phyloP scores from a whole-genome alignment of 1,284 basidiomycete genomes.

The Porogramme epimiltina region DNA sequence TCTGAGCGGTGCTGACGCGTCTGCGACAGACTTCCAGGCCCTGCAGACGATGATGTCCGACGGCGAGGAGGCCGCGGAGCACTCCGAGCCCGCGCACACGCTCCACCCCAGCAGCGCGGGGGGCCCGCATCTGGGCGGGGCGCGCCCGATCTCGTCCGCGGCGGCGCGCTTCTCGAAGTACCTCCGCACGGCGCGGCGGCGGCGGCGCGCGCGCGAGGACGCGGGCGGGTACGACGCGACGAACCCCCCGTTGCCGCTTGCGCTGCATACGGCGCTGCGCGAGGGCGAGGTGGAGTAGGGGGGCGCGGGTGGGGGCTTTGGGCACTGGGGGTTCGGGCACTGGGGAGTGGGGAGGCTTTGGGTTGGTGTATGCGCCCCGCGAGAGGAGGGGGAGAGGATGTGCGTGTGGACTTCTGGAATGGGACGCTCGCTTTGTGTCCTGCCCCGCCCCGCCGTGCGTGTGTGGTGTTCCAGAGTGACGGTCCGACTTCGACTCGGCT shows the following conservation, averaged over 20 bases:
- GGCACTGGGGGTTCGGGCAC: too few relatives aligned
- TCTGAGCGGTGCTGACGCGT: conserved; percentile 3
- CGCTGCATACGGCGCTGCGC: conserved; percentile 4
- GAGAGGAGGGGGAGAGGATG: too few relatives aligned
- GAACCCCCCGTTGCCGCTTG: conserved; percentile 30
- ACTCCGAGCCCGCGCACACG: conserved; percentile 30
- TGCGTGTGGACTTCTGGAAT: too few relatives aligned
- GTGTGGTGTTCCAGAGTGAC: too few relatives aligned
- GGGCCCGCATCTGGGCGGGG: conserved; percentile 5
- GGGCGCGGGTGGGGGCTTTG: too few relatives aligned
- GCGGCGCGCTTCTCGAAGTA: conserved; percentile 66
- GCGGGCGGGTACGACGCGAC: conserved; percentile 30
- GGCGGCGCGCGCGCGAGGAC: conserved; percentile 24
- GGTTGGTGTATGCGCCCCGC: too few relatives aligned
- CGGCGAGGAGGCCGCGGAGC: conserved; percentile 29
- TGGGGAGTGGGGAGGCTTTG: too few relatives aligned
- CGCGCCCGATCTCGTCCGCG: conserved; percentile 31
- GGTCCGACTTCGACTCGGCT: too few relatives aligned
- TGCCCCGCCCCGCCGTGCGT: too few relatives aligned
- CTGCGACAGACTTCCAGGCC: conserved; percentile 46
- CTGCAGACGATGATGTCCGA: conserved; percentile 48
- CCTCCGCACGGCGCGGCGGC: conserved; percentile 59
- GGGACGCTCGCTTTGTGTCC: too few relatives aligned
- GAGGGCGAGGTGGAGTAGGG: too few relatives aligned
- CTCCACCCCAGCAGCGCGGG: not conserved